Base-by-base conservation (phyloP, 805 yeast genomes). In the Candida golubevii region DNA sequence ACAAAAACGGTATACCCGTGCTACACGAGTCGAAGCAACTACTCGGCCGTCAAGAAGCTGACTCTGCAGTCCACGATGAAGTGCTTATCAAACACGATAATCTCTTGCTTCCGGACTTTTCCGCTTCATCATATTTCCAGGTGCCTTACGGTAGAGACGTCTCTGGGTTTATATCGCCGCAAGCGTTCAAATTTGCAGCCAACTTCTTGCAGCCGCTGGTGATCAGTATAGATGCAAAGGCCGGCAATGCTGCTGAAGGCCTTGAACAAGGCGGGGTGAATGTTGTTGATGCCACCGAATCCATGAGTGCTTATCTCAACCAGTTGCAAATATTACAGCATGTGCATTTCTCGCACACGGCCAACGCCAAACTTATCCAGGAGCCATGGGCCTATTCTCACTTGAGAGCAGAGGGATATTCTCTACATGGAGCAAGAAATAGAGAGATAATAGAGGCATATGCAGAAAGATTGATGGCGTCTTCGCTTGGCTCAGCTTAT, bases 251-350 rank as follows among this genome's bases (percentile, higher is more conserved):
- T 5, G 53, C 65, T 5, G 41, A 50, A 6, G 75, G 76, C 0
- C 31, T 44, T 9, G 32, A 36, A 7, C 23, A 46, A 23, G 77
- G 74, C 8, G 57, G 46, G 41, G 67, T 61, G 11, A 50, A 59
- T 9, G 45, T 69, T 12, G 39, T 52, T 8, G 52, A 58, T 29
- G 61, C 62, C 2, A 45, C 60, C 13, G 46, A 49, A 10, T 50
- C 55, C 15, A 53, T 59, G 50, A 65, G 59, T 46, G 53, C 59
- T 13, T 47, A 66, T 41, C 30, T 66, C 32, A 66, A 69, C 53
- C 72, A 71, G 52, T 58, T 68, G 41, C 78, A 73, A 47, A 43
- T 73, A 0, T 42, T 72, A 45, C 60, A 51, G 45, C 62, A 48
- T 43, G 50, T 55, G 29, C 72, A 54, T 54, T 35, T 41, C 42